These are phyloP conservation scores for Vitis hybrid DNA, from an alignment of 177 flowering plant genomes.

Conservation along the genomic window DNA sequence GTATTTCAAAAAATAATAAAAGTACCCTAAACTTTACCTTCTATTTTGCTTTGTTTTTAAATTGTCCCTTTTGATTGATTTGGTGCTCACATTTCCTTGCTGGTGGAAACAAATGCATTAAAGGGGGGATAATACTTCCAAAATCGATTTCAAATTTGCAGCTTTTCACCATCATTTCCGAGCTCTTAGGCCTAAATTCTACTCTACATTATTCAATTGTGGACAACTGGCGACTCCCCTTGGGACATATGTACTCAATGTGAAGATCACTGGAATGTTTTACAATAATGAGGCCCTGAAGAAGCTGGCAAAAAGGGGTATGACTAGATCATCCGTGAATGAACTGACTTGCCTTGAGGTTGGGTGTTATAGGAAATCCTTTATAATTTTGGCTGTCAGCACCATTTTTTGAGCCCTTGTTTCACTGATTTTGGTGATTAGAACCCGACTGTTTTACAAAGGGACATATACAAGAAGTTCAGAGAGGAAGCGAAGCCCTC, in stretches of 20 bases:
- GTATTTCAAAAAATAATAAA: too few species aligned
- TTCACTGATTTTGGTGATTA: slow-evolving; percentile 37
- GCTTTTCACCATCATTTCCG: slow-evolving; percentile 72
- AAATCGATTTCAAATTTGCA: too few species aligned
- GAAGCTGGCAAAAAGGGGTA: slow-evolving; percentile 41
- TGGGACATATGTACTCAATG: slow-evolving; percentile 56
- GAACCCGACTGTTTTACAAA: slow-evolving; percentile 50
- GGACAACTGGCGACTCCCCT: slow-evolving; percentile 64
- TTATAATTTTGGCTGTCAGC: slow-evolving; percentile 34
- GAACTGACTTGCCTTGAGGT: slow-evolving; percentile 49
- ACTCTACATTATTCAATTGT: slow-evolving; percentile 76
- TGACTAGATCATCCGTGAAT: slow-evolving; percentile 30
- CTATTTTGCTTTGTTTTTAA: too few species aligned
- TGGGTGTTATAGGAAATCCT: slow-evolving; percentile 38
- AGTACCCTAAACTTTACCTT: too few species aligned
- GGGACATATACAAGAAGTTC: slow-evolving; percentile 64
- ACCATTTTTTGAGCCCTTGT: slow-evolving; percentile 45
- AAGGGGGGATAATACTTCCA: too few species aligned
- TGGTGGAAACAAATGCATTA: too few species aligned
- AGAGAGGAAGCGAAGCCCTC: slow-evolving; percentile 25
- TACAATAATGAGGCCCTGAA: slow-evolving; percentile 51
- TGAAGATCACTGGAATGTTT: slow-evolving; percentile 41
- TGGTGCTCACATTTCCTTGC: too few species aligned
- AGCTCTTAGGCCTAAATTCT: slow-evolving; percentile 78
- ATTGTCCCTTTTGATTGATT: too few species aligned